Base-by-base conservation (phyloP, 768 basidiomycete genomes). In the Asterophora lycoperdoides region DNA sequence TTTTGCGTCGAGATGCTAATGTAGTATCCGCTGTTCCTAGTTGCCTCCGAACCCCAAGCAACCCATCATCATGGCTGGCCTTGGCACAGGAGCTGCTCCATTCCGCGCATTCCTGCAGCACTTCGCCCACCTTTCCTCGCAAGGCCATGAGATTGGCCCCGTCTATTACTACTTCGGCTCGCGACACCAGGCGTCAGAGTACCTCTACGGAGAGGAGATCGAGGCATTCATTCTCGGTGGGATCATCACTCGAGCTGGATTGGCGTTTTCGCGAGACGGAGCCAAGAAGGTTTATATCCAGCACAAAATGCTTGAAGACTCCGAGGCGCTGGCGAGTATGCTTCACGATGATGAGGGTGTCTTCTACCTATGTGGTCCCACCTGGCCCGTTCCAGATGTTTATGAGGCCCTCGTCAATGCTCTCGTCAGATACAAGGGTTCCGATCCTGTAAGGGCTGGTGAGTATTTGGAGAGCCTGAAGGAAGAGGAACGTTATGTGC, bases 61-160 rank as follows among this genome's bases (percentile, higher is more conserved):
- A 62, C 96, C 96, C 33, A 76, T 99, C 68, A 95, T 98, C 68
- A 93, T 99, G 91, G 93, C 95, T 29, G 96, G 96, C 56, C 84
- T 99, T 26, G 96, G 96, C 41, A 99, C 96, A 3, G 96, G 95
- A 48, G 96, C 93, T 8, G 96, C 96, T 9, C 96, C 96, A 18
- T 99, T 99, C 88, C 91, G 96, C 49, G 96, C 96, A 6, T 99
- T 98, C 79, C 82, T 97, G 52, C 96, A 99, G 66, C 84, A 99
- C 68, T 85, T 95, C 49, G 93, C 92, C 6, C 82, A 77, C 78
- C 84, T 93, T 48, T 75, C 79, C 26, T 68, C 81, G 26, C 84
- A 89, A 62, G 86, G 87, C 20, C 71, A 85, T 55, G 76, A 86
- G 43, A 81, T 96, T 50, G 96, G 96, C 0, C 95, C 95, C 2